Evolutionary conservation across 441 rosid species (phyloP), one percentile per base, ranked within the genome.

Genomic region (Dalechampia spathulata): DNA sequence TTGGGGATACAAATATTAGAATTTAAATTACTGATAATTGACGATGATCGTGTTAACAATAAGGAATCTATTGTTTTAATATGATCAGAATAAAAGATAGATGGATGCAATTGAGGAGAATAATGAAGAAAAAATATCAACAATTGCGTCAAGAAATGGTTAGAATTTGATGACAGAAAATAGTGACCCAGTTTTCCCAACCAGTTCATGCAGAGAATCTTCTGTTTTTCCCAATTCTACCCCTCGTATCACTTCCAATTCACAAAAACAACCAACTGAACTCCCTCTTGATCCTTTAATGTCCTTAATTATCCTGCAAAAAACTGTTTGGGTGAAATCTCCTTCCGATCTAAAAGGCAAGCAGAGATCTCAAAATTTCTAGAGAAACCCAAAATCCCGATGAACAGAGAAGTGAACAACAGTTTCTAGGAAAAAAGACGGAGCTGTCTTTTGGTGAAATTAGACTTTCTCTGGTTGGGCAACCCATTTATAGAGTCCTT

Each of bases 201-300:
- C 75, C 91, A 81, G 79, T 87, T 88, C 96, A 88, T 88, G 85
- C 98, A 72, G 87, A 71, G 3, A 30, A 30, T 30, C 5, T 12
- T 17, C 60, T 27, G 63, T 37, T 40, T 42, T 58, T 23, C 57
- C 74, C 72, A n/a, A 65, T 64, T 51, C 30, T 50, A 41, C 46
- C 57, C 49, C 55, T 38, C 48, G 36, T 4, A 26, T 39, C 39
- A n/a, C 12, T 39, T 45, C 21, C 15, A 32, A 38, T 59, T 37
- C 25, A 12, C 55, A 15, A 40, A 40, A 14, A 4, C 49, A 26
- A 38, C 6, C 43, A 23, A 20, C 11, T 14, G 3, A 21, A 0
- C 2, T 2, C 25, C 10, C 7, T 9, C 9, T 22, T 30, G n/a
- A n/a, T n/a, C n/a, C n/a, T n/a, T n/a, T n/a, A n/a, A n/a, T n/a